Conservation (phyloP, 164 flowering plant species). For the Sextonia rubra region DNA sequence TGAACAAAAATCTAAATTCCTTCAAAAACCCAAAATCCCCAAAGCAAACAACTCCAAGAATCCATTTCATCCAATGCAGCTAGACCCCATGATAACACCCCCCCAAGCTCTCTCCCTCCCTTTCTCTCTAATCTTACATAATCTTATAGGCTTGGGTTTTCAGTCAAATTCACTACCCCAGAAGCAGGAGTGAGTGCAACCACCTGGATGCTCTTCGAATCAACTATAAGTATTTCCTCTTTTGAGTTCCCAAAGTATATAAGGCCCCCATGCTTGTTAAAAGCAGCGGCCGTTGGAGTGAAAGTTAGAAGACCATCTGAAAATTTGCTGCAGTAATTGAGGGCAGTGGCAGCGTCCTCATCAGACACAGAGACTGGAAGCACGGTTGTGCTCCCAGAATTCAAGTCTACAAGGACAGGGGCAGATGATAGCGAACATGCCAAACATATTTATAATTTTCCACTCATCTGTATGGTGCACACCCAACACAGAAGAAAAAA, state of each 20-base stretch:
- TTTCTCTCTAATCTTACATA: too few species aligned
- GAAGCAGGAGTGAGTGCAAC: constrained; percentile 52
- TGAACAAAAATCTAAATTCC: too few species aligned
- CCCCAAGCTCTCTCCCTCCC: too few species aligned
- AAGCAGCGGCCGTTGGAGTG: constrained; percentile 84
- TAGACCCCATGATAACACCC: too few species aligned
- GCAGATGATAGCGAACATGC: constrained; percentile 90
- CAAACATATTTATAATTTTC: too few species aligned
- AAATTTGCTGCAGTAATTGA: constrained; percentile 52
- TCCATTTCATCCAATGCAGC: too few species aligned
- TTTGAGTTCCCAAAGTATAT: constrained; percentile 83
- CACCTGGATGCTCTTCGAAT: constrained; percentile 46
- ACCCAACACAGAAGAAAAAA: too few species aligned
- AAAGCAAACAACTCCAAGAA: too few species aligned
- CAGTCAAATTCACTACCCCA: too few species aligned
- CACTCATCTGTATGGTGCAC: too few species aligned
- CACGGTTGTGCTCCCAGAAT: constrained; percentile 48
- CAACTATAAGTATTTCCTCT: constrained; percentile 74
- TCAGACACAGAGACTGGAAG: constrained; percentile 72
- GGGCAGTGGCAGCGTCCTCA: constrained; percentile 31
- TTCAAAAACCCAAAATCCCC: too few species aligned
- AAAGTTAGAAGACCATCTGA: constrained; percentile 69
- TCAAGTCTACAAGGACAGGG: constrained; percentile 81
- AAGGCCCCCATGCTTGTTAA: constrained; percentile 80
- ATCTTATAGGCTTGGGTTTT: too few species aligned